phyloP scores from a whole-genome alignment of 2,329 filamentous ascomycete genomes.

The Xylaria digitata region DNA sequence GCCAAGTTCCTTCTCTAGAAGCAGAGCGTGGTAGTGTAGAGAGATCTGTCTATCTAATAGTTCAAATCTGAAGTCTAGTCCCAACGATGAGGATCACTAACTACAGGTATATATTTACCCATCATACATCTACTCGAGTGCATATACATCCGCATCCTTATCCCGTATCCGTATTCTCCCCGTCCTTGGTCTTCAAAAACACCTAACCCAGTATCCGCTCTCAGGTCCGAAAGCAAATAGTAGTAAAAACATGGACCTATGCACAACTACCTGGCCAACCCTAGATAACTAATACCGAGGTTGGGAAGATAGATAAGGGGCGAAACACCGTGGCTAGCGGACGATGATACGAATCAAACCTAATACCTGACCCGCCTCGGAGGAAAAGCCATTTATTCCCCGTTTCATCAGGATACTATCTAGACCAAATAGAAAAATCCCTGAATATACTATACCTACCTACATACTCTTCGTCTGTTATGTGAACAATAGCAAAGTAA shows the following conservation, averaged over 20 bases:
- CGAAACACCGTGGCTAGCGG: neutral
- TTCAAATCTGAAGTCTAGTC: too few relatives aligned
- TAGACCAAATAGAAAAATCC: too few relatives aligned
- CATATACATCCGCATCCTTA: neutral
- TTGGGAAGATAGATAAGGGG: neutral
- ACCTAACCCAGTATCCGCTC: neutral
- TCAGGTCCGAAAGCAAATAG: slow-evolving; percentile 2
- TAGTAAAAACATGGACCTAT: neutral
- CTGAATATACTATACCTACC: too few relatives aligned
- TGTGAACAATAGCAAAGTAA: neutral
- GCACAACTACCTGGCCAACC: neutral
- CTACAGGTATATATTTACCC: slow-evolving; percentile 3
- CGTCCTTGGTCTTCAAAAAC: neutral
- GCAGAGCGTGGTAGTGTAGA: slow-evolving; percentile 40
- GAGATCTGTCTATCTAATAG: too few relatives aligned
- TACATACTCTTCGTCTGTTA: too few relatives aligned
- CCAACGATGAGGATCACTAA: neutral
- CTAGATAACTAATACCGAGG: too few relatives aligned
- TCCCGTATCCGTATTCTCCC: too few relatives aligned
- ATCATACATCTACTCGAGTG: neutral
- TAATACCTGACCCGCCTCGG: slow-evolving; percentile 19
- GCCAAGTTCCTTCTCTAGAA: slow-evolving; percentile 38
- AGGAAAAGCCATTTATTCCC: neutral
- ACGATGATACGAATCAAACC: neutral
- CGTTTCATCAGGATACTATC: neutral